Conservation (phyloP, 2,329 filamentous ascomycete genomes). For the Ophiostoma sp. region DNA sequence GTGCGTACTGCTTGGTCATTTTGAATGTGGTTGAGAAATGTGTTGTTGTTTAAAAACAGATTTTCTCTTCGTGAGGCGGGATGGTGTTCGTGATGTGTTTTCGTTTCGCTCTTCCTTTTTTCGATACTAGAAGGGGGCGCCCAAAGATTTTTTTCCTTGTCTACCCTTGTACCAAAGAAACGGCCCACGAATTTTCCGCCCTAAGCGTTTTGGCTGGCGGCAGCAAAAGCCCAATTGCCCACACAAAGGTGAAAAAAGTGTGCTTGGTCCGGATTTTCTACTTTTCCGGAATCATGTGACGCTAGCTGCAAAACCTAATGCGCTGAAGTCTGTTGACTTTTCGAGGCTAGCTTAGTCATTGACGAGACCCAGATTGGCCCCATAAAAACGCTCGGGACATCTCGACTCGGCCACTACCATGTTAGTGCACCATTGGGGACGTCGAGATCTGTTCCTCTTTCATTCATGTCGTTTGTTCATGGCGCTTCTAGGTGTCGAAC, state of each 20-base stretch:
- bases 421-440: neutral
- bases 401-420: neutral
- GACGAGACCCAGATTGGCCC: neutral
- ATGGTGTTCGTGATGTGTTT: constrained; percentile 26
- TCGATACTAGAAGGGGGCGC: constrained; percentile 9
- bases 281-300: constrained; percentile 26
- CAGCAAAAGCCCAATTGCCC: constrained; percentile 2
- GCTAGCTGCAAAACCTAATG: neutral
- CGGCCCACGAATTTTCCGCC: constrained; percentile 24
- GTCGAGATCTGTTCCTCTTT: neutral
- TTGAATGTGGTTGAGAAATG: constrained; percentile 45
- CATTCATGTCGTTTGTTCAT: neutral
- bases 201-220: constrained; percentile 15
- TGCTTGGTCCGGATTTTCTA: constrained; percentile 26
- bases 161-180: neutral
- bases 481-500: too few relatives aligned
- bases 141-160: constrained; percentile 23
- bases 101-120: constrained; percentile 19
- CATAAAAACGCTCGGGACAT: neutral
- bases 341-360: neutral
- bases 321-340: too few relatives aligned
- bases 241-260: constrained; percentile 21
- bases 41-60: constrained; percentile 22
- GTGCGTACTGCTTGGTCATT: constrained; percentile 71
- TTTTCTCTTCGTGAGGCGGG: constrained; percentile 21